Conservation (phyloP, 805 yeast genomes). For the Priceomyces castillae region DNA sequence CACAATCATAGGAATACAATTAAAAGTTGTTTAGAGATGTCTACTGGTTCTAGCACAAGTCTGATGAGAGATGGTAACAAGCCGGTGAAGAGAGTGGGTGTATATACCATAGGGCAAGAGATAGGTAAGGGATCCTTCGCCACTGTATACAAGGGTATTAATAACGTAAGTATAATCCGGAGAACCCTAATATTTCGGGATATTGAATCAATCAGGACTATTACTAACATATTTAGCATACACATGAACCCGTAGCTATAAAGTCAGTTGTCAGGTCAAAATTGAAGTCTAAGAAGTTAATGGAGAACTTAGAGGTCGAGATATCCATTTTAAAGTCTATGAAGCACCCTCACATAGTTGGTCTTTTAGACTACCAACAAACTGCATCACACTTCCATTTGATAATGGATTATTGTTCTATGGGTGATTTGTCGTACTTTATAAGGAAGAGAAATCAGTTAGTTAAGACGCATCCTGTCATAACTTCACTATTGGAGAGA, state of each 20-base stretch:
- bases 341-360: constrained; percentile 91
- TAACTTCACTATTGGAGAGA: constrained; percentile 69
- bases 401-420: constrained; percentile 93
- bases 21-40: neutral
- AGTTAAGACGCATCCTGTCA: constrained; percentile 70
- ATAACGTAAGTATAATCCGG: constrained; percentile 23
- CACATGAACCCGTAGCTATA: constrained; percentile 72
- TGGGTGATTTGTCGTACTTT: constrained; percentile 90
- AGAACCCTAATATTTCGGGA: neutral
- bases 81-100: constrained; percentile 32
- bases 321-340: constrained; percentile 83
- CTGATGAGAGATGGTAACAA: neutral
- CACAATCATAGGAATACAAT: neutral
- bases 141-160: constrained; percentile 82
- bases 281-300: constrained; percentile 77
- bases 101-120: constrained; percentile 67
- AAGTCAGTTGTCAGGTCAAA: constrained; percentile 83
- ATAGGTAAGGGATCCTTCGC: constrained; percentile 97
- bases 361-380: constrained; percentile 76
- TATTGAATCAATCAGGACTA: neutral
- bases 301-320: constrained; percentile 91
- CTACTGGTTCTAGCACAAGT: constrained; percentile 1
- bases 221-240: constrained; percentile 18
- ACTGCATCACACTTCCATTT: constrained; percentile 78
- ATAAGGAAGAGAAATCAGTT: constrained; percentile 75